Evolutionary conservation across 169 alveolate species (phyloP).

Genomic region (Cryptosporidium xiaoi): DNA sequence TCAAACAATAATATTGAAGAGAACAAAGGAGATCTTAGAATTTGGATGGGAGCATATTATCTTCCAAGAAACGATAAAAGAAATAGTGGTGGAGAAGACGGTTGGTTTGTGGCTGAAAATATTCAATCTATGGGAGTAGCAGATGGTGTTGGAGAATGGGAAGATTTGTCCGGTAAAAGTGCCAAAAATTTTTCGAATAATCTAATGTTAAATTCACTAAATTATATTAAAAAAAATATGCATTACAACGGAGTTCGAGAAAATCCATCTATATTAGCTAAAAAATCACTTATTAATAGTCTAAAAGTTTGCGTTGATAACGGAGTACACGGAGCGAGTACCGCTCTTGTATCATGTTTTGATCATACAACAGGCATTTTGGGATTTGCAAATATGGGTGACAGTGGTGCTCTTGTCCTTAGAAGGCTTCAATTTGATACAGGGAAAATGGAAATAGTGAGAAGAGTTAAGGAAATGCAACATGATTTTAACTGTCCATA

Average conservation of each 20-base stretch:
- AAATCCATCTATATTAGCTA: constrained; percentile 34
- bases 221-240: constrained; percentile 21
- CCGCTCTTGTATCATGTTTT: constrained; percentile 60
- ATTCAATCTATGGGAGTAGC: constrained; percentile 78
- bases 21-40: constrained; percentile 30
- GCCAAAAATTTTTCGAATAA: constrained; percentile 76
- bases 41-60: constrained; percentile 78
- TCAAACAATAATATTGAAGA: neutral
- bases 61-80: constrained; percentile 79
- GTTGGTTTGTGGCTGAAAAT: constrained; percentile 75
- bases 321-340: constrained; percentile 69
- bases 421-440: constrained; percentile 71
- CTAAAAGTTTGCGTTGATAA: constrained; percentile 12
- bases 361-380: constrained; percentile 20
- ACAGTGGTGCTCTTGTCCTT: constrained; percentile 75
- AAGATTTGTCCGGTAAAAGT: constrained; percentile 77
- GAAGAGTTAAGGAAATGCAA: constrained; percentile 78
- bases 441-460: constrained; percentile 75
- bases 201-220: constrained; percentile 61
- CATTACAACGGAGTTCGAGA: neutral
- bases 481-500: constrained; percentile 79
- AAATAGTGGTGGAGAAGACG: constrained; percentile 79
- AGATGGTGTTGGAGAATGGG: constrained; percentile 81
- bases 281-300: constrained; percentile 29
- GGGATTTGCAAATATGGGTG: constrained; percentile 79